Percentiles rank a stretch among this genome's conserved stretches.
phyloP scores from a whole-genome alignment of 306 rosid genomes.

The Cucurbita ficifolia region DNA sequence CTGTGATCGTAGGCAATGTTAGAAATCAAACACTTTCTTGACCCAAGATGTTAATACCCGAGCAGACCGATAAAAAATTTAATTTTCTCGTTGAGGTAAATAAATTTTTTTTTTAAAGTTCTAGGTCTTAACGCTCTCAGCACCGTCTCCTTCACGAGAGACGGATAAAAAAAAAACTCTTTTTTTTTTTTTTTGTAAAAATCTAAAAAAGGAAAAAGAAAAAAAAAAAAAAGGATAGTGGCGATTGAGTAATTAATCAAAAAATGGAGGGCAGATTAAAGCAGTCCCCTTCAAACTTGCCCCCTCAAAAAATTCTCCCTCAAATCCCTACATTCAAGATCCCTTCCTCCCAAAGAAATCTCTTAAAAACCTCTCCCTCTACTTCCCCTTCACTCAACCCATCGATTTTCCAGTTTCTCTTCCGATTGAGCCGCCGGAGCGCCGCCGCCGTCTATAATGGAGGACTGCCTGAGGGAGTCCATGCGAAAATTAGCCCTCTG shows the following conservation, averaged over 20 bases:
- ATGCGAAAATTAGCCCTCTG: constrained; percentile 34
- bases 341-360: constrained; percentile 3
- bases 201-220: no score
- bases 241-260: neutral
- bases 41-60: no score
- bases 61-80: no score
- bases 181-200: no score
- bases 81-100: no score
- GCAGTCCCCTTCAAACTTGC: neutral
- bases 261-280: neutral
- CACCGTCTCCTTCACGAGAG: no score
- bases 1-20: no score
- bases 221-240: neutral
- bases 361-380: neutral
- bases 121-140: no score
- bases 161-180: no score
- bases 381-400: neutral
- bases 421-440: neutral
- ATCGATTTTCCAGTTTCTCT: neutral
- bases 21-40: no score
- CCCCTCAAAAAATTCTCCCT: constrained; percentile 5
- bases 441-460: neutral
- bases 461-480: constrained; percentile 24
- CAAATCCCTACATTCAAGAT: constrained; percentile 7
- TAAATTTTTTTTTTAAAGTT: no score